Base-by-base conservation (phyloP, 2,329 filamentous ascomycete genomes). In the Curvularia eragrostidis region DNA sequence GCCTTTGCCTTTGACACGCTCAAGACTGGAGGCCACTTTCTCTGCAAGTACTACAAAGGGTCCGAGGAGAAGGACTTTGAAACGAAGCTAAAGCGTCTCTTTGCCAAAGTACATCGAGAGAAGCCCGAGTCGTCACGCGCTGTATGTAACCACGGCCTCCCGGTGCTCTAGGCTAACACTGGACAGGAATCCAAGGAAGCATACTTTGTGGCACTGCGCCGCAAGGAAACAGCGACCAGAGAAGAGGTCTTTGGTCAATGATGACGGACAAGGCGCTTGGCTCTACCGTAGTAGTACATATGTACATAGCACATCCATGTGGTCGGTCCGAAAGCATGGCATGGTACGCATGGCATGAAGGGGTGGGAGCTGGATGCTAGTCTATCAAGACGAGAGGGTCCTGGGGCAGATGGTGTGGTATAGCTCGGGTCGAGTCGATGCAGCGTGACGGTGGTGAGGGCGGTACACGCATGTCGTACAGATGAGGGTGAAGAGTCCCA, bases 11-110 rank as follows among this genome's bases (percentile, higher is more conserved):
- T 88, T 76, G 91, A 97, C 66, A 95, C 91, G 7, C 83, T 99
- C 21, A 89, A 86, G 67, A 79, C 85, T 3, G 92, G 91, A 19
- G 95, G 96, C 1, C 90, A 96, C 75, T 97, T 99, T 68, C 85
- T 99, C 43, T 97, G 94, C 84, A 99, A 99, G 77, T 99, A 96
- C 78, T 99, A 98, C 76, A 91, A 96, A 75, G 95, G 95, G 3
- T 76, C 83, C 5, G 93, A 97, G 76, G 94, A 98, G 71, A 93
- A 91, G 77, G 81, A 80, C 1, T 78, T 99, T 10, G 92, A 97
- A 79, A 82, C 79, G 60, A 86, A 86, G 66, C 81, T 99, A 39
- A 91, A 86, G 74, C 86, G 83, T 48, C 80, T 97, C 68, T 99
- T 99, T 73, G 79, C 81, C 18, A 91, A 86, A 66, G 95, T 99